Evolutionary conservation across 805 yeast genomes (phyloP), one percentile per base, ranked within the genome.

Genomic region (Sporopachydermia quercuum): DNA sequence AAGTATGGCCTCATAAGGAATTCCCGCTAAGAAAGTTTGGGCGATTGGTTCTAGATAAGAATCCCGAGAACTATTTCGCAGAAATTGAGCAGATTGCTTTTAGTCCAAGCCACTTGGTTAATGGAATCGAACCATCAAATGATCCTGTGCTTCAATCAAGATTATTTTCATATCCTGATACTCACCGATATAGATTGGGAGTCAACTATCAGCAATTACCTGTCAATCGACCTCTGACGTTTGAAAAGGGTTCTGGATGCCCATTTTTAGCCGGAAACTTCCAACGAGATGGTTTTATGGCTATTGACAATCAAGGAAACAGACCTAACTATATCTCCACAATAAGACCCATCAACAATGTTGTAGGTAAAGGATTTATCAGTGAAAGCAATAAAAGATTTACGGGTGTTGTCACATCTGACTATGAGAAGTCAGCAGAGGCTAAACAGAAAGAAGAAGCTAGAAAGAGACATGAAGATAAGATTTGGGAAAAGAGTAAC

Each of bases 131-230:
- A 62, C 73, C 87, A 41, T 70, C 80, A 38, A 80, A 80, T 43
- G 87, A 79, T 59, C 83, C 85, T 16, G 85, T 79, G 15, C 64
- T 79, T 59, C 86, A 79, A 62, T 70, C 81, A 19, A 74, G 87
- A 60, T 64, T 79, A 50, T 80, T 76, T 60, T 76, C 86, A 16
- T 78, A 79, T 62, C 69, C 77, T 42, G 87, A 79, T 60, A 77
- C 87, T 36, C 84, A 77, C 60, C 74, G 83, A 55, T 74, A 78
- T 65, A 71, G 89, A 59, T 67, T 79, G 51, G 87, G 87, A 43
- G 58, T 69, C 37, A 79, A 77, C 61, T 77, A 70, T 61, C 63
- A 68, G 41, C 84, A 77, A 52, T 58, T 77, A 45, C 84, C 84
- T 4, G 77, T 75, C 47, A 77, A 77, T 61, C 58, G 59, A 39